These are phyloP conservation scores for Colletotrichum chlorophyti DNA, from an alignment of 2,329 filamentous ascomycete genomes.

Conservation along the genomic window DNA sequence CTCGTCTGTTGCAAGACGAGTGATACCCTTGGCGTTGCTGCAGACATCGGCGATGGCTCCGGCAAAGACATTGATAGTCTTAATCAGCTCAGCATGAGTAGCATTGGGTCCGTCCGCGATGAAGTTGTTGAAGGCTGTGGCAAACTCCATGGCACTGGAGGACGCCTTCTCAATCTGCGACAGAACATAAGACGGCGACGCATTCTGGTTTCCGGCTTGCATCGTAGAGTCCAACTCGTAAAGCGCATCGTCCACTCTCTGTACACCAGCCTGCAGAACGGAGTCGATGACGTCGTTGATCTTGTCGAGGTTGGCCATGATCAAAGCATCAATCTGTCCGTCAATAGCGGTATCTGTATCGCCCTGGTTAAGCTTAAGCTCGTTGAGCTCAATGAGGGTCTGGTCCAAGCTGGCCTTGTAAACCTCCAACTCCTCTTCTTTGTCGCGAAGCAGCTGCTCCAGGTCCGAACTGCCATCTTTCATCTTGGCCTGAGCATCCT, in stretches of 20 bases:
- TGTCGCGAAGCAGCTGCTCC: conserved; percentile 84
- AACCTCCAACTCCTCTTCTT: conserved; percentile 97
- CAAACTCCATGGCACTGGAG: conserved; percentile 93
- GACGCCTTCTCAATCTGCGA: conserved; percentile 98
- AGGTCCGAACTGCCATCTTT: conserved; percentile 85
- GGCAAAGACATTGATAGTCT: conserved; percentile 87
- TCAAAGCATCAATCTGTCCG: conserved; percentile 87
- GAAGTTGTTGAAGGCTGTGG: conserved; percentile 97
- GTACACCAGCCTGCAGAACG: conserved; percentile 89
- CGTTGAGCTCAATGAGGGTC: conserved; percentile 89
- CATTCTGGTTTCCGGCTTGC: conserved; percentile 98
- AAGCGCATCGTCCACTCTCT: conserved; percentile 92
- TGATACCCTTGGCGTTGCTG: conserved; percentile 95
- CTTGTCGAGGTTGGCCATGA: conserved; percentile 86
- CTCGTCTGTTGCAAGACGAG: conserved; percentile 90
- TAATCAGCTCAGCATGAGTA: conserved; percentile 89
- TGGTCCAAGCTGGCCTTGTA: conserved; percentile 99
- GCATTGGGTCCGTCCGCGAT: conserved; percentile 95
- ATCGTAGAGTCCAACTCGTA: conserved; percentile 98
- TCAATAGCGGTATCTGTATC: conserved; percentile 84
- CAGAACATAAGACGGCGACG: conserved; percentile 90
- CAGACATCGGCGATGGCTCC: conserved; percentile 92
- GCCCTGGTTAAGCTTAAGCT: conserved; percentile 78
- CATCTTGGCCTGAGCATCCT: conserved; percentile 80
- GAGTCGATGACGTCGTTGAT: conserved; percentile 98